These are phyloP conservation scores for Filosporella fistucella DNA, from an alignment of 495 filamentous ascomycete genomes.

Conservation along the genomic window DNA sequence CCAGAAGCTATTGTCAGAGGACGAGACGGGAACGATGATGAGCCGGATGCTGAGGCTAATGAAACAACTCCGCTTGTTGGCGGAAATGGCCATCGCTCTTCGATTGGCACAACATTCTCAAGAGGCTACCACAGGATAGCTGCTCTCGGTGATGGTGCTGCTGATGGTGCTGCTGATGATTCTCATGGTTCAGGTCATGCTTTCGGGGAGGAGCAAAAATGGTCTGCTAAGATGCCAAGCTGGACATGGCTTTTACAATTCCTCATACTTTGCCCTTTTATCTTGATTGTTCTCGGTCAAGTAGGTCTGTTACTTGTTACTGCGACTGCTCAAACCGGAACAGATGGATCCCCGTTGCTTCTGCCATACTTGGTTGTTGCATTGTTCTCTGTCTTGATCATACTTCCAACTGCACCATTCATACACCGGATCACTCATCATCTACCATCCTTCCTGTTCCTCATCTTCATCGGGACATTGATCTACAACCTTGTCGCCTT, in stretches of 20 bases:
- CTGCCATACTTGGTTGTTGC: conserved; percentile 68
- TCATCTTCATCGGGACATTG: conserved; percentile 69
- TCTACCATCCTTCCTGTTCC: conserved; percentile 69
- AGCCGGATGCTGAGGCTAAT: conserved; percentile 52
- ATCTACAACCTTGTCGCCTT: conserved; percentile 87
- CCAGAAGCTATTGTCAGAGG: conserved; percentile 27
- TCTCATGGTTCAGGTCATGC: not conserved
- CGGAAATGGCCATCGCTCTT: conserved; percentile 18
- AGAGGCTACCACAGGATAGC: conserved; percentile 27
- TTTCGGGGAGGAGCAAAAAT: conserved; percentile 77
- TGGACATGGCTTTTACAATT: conserved; percentile 90
- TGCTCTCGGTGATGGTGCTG: not conserved
- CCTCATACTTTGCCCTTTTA: conserved; percentile 70
- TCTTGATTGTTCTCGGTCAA: conserved; percentile 69
- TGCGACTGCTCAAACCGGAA: conserved; percentile 72
- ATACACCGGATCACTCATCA: conserved; percentile 83
- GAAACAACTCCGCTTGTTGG: conserved; percentile 80
- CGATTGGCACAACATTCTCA: conserved; percentile 59
- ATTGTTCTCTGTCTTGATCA: conserved; percentile 59
- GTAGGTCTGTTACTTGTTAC: conserved; percentile 68
- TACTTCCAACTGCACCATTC: conserved; percentile 79
- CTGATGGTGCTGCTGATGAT: not conserved
- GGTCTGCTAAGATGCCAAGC: conserved; percentile 72
- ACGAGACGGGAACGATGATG: conserved; percentile 23
- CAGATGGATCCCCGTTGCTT: conserved; percentile 65